Evolutionary conservation across 352 stramenopile genomes (phyloP).

Genomic region (Globisporangium yorkense): DNA sequence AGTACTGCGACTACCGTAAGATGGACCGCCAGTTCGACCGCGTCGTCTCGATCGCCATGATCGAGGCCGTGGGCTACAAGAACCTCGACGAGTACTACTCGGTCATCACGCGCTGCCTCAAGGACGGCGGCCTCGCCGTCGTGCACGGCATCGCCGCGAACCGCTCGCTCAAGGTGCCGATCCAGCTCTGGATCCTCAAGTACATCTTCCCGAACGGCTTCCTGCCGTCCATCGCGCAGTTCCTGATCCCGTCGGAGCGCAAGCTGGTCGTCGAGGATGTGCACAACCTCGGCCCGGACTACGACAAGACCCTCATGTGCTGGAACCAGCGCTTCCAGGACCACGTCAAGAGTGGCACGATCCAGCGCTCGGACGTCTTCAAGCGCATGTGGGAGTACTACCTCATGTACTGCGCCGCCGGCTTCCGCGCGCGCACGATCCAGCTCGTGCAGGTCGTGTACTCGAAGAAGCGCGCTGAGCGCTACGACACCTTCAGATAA

Average conservation of each 20-base stretch:
- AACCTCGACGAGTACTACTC: constrained; percentile 86
- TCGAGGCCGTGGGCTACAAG: constrained; percentile 87
- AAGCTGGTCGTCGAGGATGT: constrained; percentile 80
- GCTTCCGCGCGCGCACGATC: constrained; percentile 84
- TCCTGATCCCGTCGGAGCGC: constrained; percentile 70
- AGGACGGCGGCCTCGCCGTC: constrained; percentile 65
- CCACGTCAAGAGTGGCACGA: constrained; percentile 64
- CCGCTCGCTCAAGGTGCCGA: constrained; percentile 77
- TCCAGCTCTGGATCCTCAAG: constrained; percentile 87
- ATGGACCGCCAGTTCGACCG: constrained; percentile 86
- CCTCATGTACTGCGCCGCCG: constrained; percentile 86
- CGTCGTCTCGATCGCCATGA: constrained; percentile 86
- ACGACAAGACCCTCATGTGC: constrained; percentile 88
- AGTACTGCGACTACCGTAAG: constrained; percentile 89
- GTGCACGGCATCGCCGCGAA: constrained; percentile 84
- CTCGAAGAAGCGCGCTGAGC: constrained; percentile 76
- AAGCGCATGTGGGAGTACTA: constrained; percentile 90
- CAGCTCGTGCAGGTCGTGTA: constrained; percentile 81
- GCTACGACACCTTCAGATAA: constrained; percentile 82
- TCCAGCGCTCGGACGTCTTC: constrained; percentile 80
- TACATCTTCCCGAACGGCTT: constrained; percentile 91
- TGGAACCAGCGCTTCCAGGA: constrained; percentile 86
- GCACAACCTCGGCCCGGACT: constrained; percentile 84
- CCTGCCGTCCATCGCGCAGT: constrained; percentile 70
- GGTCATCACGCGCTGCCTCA: constrained; percentile 77